A percentile compares a stretch with the other conserved stretches of the same genome.
Evolutionary conservation across 805 yeast genomes (phyloP).

Genomic region (Metschnikowia noctiluminum): DNA sequence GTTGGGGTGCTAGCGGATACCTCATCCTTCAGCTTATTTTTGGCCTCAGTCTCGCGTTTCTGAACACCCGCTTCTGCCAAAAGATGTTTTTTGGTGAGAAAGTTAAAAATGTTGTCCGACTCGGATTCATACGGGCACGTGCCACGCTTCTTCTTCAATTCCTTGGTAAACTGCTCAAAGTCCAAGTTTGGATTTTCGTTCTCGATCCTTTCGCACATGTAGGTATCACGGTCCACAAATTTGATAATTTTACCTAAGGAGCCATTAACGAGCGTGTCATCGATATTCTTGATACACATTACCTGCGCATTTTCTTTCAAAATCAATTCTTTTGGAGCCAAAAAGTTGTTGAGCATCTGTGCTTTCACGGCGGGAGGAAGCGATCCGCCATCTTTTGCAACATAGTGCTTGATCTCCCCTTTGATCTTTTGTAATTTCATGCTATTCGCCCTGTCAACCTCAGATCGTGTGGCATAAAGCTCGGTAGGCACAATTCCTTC

Average conservation of each 20-base stretch:
- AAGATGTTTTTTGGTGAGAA: slow-evolving; percentile 6
- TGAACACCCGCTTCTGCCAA: neutral
- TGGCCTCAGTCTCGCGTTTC: neutral
- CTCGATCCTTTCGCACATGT: slow-evolving; percentile 24
- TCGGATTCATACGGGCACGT: neutral
- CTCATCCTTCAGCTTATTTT: no score
- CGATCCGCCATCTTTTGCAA: slow-evolving; percentile 33
- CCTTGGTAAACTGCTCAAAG: slow-evolving; percentile 20
- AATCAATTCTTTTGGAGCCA: slow-evolving; percentile 16
- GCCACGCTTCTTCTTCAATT: slow-evolving; percentile 2
- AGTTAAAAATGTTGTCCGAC: slow-evolving; percentile 16
- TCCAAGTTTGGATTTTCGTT: slow-evolving; percentile 19
- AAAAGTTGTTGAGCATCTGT: slow-evolving; percentile 14
- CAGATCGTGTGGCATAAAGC: slow-evolving; percentile 78
- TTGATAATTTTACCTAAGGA: slow-evolving; percentile 74
- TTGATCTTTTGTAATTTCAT: slow-evolving; percentile 37
- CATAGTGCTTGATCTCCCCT: slow-evolving; percentile 45
- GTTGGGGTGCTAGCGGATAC: no score
- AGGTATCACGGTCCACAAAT: slow-evolving; percentile 46
- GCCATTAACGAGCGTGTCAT: slow-evolving; percentile 85
- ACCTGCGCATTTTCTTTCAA: slow-evolving; percentile 90
- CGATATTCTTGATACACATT: slow-evolving; percentile 78
- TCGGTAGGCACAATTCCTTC: slow-evolving; percentile 90
- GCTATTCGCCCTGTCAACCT: slow-evolving; percentile 76
- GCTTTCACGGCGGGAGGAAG: slow-evolving; percentile 25